These are phyloP conservation scores for Colletotrichum coccodes DNA, from an alignment of 2,329 filamentous ascomycete genomes.

Conservation along the genomic window DNA sequence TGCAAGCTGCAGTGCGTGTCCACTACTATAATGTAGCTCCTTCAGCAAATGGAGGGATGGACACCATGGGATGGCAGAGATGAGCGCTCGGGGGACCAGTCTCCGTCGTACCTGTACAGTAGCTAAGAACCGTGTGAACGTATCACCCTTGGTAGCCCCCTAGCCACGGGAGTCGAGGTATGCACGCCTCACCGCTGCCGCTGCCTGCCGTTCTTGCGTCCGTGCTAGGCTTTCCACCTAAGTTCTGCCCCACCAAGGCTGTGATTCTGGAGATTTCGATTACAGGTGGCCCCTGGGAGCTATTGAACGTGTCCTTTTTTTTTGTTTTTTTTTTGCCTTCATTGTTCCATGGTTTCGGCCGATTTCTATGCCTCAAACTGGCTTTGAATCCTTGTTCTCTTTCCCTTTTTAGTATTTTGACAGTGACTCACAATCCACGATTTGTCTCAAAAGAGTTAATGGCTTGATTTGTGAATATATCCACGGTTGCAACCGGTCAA, in stretches of 20 bases:
- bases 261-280: slow-evolving; percentile 33
- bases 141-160: neutral
- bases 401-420: neutral
- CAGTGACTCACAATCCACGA: slow-evolving; percentile 16
- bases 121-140: neutral
- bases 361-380: slow-evolving; percentile 5
- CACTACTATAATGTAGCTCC: neutral
- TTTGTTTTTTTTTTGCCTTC: neutral
- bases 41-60: neutral
- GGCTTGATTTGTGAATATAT: neutral
- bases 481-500: neutral
- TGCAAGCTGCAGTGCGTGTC: neutral
- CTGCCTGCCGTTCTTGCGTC: slow-evolving; percentile 6
- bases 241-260: slow-evolving; percentile 24
- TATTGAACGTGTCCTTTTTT: slow-evolving; percentile 24
- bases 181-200: slow-evolving; percentile 29
- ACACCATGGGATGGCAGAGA: neutral
- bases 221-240: neutral
- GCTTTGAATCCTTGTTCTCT: neutral
- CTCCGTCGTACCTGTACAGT: slow-evolving; percentile 25
- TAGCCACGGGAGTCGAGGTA: slow-evolving; percentile 23
- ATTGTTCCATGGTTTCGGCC: slow-evolving; percentile 3
- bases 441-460: neutral
- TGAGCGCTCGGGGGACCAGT: slow-evolving; percentile 6
- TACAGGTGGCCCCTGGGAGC: slow-evolving; percentile 4